Base-by-base conservation (phyloP, 495 filamentous ascomycete genomes). In the Tetracladium setigerum region DNA sequence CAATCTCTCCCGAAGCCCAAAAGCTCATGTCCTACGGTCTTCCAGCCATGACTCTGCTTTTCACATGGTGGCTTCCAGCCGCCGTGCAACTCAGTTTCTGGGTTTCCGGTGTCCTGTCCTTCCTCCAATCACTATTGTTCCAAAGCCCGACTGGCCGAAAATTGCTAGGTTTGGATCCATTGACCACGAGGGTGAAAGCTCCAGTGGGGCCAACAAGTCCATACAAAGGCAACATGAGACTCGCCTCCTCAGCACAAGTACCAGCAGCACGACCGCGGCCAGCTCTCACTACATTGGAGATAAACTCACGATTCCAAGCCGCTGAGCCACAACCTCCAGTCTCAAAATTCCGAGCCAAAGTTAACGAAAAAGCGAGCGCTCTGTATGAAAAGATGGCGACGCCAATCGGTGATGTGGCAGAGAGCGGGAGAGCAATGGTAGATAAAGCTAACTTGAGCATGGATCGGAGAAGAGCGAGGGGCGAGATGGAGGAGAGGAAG, bases 1-100 rank as follows among this genome's bases (percentile, higher is more conserved):
- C 54, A 14, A 50, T 69, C 14, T 39, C 66, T 12, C 54, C 70
- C 3, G 60, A 51, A n/a, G 62, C 73, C 17, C 71, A 65, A 50
- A 74, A 77, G 46, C 41, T 66, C 0, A 64, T 95, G 55, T 46
- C 67, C 10, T 70, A 76, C 31, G 69, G 69, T 15, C 46, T 95
- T 5, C 83, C 88, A 9, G 59, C 70, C 0, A 8, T 91, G 2
- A 75, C 78, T 17, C 68, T 86, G 22, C 9, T 71, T 8, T 75
- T 89, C 55, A 82, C 85, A 38, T 56, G 68, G 4, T 80, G 66
- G 56, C 70, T 84, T 59, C 85, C 91, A 0, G 79, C 78, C 11
- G 76, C 70, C 6, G 54, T 95, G 5, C 84, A 89, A 57, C 64
- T 87, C 36, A 86, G 83, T 63, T 89, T 98, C 66, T 57, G 75